Evolutionary conservation across 2,329 filamentous ascomycete genomes (phyloP).

Genomic region (Monosporascus cannonballus): DNA sequence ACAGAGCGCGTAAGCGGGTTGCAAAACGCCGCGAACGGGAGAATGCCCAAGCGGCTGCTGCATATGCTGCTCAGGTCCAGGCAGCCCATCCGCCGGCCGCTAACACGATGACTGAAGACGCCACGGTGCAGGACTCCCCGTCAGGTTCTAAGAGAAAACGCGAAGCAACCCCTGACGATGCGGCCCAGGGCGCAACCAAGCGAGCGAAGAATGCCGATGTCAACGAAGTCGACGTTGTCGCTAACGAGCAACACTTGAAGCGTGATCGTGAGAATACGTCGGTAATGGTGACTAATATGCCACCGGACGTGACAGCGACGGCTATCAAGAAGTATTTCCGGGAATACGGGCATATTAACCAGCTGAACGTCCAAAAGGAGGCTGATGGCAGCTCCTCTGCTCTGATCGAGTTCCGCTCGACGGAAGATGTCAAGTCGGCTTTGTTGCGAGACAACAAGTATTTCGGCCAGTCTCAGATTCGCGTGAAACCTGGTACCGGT

Average conservation of each 20-base stretch:
- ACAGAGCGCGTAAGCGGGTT: conserved; percentile 60
- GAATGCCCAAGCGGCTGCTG: conserved; percentile 51
- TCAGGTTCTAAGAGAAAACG: conserved; percentile 67
- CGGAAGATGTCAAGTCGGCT: conserved; percentile 76
- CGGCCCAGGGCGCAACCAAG: conserved; percentile 54
- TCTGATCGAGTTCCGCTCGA: conserved; percentile 76
- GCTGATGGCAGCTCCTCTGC: conserved; percentile 59
- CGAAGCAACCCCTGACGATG: conserved; percentile 46
- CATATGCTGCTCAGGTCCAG: conserved; percentile 35
- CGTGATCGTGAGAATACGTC: conserved; percentile 89
- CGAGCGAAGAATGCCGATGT: conserved; percentile 50
- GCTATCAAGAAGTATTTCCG: conserved; percentile 85
- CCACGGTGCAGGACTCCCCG: conserved; percentile 28
- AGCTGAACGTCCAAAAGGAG: conserved; percentile 62
- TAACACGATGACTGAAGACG: conserved; percentile 18
- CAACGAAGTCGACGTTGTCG: conserved; percentile 23
- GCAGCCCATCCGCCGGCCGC: conserved; percentile 30
- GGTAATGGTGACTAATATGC: conserved; percentile 73
- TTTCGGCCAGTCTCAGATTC: conserved; percentile 66
- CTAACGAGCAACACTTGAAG: conserved; percentile 45
- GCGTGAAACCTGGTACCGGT: conserved; percentile 67
- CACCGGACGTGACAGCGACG: conserved; percentile 60
- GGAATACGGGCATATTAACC: conserved; percentile 80
- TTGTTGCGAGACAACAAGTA: conserved; percentile 75
- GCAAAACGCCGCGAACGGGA: conserved; percentile 60